Conservation (phyloP, 2,329 filamentous ascomycete species). For the Leptographium lundbergii region DNA sequence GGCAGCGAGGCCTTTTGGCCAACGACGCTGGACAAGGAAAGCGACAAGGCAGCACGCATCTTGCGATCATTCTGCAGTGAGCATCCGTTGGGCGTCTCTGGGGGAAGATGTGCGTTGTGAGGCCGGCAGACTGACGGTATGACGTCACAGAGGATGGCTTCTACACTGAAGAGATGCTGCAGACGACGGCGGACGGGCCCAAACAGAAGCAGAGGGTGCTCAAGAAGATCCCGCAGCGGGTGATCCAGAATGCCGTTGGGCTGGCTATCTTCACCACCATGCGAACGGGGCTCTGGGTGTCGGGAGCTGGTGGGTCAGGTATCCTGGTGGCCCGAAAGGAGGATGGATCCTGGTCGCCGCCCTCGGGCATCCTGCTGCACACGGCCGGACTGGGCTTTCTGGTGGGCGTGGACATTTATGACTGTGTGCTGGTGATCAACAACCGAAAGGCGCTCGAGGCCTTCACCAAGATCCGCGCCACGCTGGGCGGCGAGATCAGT, state of each 20-base stretch:
- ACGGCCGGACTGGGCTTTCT: slow-evolving; percentile 70
- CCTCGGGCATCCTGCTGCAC: slow-evolving; percentile 68
- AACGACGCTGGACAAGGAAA: slow-evolving; percentile 59
- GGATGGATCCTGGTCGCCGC: slow-evolving; percentile 56
- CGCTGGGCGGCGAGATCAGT: slow-evolving; percentile 65
- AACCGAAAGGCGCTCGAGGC: slow-evolving; percentile 60
- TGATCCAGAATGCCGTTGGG: slow-evolving; percentile 53
- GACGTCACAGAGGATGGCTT: slow-evolving; percentile 35
- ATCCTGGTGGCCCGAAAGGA: slow-evolving; percentile 42
- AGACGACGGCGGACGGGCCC: slow-evolving; percentile 9
- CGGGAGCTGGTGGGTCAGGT: slow-evolving; percentile 46
- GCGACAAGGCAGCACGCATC: slow-evolving; percentile 64
- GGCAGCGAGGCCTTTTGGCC: slow-evolving; percentile 69
- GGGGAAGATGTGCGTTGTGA: too few relatives aligned
- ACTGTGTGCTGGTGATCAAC: slow-evolving; percentile 81
- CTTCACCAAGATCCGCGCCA: slow-evolving; percentile 63
- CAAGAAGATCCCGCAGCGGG: slow-evolving; percentile 42
- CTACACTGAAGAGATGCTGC: slow-evolving; percentile 24
- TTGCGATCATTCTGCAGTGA: slow-evolving; percentile 57
- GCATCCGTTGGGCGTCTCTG: slow-evolving; percentile 2
- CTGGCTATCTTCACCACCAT: slow-evolving; percentile 59
- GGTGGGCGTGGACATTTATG: slow-evolving; percentile 75
- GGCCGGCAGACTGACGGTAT: not conserved
- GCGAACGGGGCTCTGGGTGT: slow-evolving; percentile 43
- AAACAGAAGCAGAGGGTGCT: slow-evolving; percentile 27